Evolutionary conservation across 2,329 filamentous ascomycete species (phyloP).

Genomic region (Colletotrichum sp.): DNA sequence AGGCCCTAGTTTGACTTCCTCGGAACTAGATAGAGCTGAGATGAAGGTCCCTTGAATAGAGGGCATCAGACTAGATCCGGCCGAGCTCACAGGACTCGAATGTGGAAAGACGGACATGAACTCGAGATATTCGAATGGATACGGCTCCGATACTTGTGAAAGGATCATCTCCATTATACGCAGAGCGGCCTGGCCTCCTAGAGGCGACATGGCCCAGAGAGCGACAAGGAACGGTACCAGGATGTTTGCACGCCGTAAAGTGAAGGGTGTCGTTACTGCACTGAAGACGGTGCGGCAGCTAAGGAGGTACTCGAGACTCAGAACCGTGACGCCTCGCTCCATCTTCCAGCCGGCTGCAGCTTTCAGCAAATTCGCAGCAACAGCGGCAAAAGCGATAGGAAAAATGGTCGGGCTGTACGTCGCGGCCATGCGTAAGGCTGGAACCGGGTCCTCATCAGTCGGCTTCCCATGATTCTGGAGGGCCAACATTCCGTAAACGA

Average conservation of each 20-base stretch:
- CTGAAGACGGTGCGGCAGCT: not conserved
- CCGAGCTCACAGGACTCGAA: not conserved
- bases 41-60: not conserved
- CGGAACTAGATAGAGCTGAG: not conserved
- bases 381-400: not conserved
- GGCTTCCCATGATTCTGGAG: not conserved
- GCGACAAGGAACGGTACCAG: not conserved
- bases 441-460: not conserved
- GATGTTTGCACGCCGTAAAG: not conserved
- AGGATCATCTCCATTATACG: not conserved
- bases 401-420: not conserved
- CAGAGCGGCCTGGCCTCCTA: not conserved
- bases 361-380: not conserved
- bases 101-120: not conserved
- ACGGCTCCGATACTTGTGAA: not conserved
- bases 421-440: not conserved
- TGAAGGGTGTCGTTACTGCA: not conserved
- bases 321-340: not conserved
- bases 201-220: not conserved
- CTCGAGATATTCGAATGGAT: not conserved
- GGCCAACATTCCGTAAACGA: not conserved
- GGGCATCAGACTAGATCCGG: not conserved
- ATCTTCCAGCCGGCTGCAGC: constrained; percentile 1
- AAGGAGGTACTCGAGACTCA: not conserved
- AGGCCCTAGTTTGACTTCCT: not conserved